Conservation (phyloP, 2,329 filamentous ascomycete species). For the Colletotrichum coccodes region DNA sequence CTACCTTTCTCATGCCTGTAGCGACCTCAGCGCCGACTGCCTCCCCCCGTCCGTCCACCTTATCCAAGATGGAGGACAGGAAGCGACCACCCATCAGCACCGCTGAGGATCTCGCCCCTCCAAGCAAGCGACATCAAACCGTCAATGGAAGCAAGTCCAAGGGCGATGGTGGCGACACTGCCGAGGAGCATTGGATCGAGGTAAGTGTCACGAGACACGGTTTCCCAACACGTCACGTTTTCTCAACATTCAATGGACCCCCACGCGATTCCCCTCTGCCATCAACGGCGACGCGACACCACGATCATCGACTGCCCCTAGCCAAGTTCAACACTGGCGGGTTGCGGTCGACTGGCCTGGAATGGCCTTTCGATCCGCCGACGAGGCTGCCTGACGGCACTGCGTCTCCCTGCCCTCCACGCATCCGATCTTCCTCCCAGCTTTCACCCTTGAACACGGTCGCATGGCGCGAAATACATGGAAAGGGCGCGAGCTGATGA, state of each 20-base stretch:
- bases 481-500: constrained; percentile 32
- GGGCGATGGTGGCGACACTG: constrained; percentile 65
- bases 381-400: constrained; percentile 30
- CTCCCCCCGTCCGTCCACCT: constrained; percentile 79
- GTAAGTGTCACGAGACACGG: constrained; percentile 64
- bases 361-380: constrained; percentile 30
- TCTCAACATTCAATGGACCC: constrained; percentile 35
- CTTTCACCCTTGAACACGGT: not conserved
- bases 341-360: constrained; percentile 31
- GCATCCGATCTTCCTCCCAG: constrained; percentile 21
- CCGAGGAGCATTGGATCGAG: constrained; percentile 72
- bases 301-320: constrained; percentile 29
- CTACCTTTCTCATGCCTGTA: constrained; percentile 82
- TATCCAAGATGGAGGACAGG: constrained; percentile 99
- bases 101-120: constrained; percentile 85
- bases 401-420: constrained; percentile 24
- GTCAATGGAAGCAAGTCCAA: constrained; percentile 78
- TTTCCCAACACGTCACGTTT: constrained; percentile 34
- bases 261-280: constrained; percentile 26
- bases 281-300: constrained; percentile 31
- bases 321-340: constrained; percentile 30
- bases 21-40: constrained; percentile 75
- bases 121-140: constrained; percentile 85
- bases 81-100: constrained; percentile 90
- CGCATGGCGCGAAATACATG: constrained; percentile 28